A percentile compares a stretch with the other conserved stretches of the same genome.
These are phyloP conservation scores for Neurospora hispaniola DNA, from an alignment of 495 filamentous ascomycete genomes.

Conservation along the genomic window DNA sequence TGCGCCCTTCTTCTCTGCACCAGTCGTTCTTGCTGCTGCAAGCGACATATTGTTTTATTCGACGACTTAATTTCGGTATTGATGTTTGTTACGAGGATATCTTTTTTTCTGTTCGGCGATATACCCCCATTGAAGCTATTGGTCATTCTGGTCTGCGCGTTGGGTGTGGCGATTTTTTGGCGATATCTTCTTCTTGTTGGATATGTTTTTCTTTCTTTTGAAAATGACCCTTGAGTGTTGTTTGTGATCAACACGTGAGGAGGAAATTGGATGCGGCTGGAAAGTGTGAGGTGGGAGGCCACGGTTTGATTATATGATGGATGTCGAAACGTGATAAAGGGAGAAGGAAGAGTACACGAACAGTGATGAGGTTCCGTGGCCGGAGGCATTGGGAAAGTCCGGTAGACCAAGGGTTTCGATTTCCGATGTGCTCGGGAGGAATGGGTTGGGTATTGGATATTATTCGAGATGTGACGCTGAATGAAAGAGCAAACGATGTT, in stretches of 20 bases:
- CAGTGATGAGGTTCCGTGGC: neutral
- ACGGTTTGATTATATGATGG: neutral
- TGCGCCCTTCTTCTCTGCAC: neutral
- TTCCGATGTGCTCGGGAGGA: neutral
- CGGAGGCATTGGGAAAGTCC: neutral
- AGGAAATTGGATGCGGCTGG: neutral
- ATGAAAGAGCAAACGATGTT: neutral
- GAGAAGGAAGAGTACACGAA: neutral
- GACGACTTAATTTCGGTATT: neutral
- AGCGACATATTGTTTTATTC: neutral
- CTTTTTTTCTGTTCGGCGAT: constrained; percentile 4
- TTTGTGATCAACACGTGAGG: neutral
- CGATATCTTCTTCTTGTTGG: neutral
- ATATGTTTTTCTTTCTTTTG: neutral
- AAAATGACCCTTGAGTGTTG: neutral
- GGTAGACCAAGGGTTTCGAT: neutral
- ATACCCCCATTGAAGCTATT: constrained; percentile 8
- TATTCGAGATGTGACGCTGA: neutral
- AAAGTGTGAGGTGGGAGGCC: neutral
- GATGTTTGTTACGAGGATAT: constrained; percentile 2
- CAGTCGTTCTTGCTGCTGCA: neutral
- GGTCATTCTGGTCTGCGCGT: neutral
- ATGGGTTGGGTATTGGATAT: neutral
- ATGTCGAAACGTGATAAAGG: neutral
- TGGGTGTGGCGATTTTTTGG: neutral